Conservation (phyloP, 2,329 filamentous ascomycete genomes). For the Colletotrichum truncatum region DNA sequence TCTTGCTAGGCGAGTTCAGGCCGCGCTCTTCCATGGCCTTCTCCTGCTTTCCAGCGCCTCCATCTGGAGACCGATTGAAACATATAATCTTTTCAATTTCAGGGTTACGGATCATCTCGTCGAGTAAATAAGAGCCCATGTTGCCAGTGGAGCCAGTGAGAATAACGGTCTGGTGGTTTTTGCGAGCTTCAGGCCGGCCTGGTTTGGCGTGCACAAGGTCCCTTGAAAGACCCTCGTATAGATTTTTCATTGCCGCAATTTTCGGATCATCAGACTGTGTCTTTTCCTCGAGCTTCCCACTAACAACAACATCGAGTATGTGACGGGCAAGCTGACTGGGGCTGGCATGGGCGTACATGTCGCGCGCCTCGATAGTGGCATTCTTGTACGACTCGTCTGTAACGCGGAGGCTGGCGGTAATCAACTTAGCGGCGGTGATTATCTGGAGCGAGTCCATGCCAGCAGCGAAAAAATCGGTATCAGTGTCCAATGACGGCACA, state of each 20-base stretch:
- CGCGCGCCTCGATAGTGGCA: slow-evolving; percentile 44
- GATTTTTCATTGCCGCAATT: slow-evolving; percentile 37
- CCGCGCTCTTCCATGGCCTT: slow-evolving; percentile 21
- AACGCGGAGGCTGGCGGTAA: slow-evolving; percentile 43
- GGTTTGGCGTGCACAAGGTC: slow-evolving; percentile 36
- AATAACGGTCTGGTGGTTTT: slow-evolving; percentile 39
- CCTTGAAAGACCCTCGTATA: slow-evolving; percentile 44
- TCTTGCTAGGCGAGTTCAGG: background rate
- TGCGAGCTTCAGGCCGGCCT: slow-evolving; percentile 38
- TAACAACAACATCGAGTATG: slow-evolving; percentile 13
- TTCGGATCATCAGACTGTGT: background rate
- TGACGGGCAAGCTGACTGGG: slow-evolving; percentile 43
- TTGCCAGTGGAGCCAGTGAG: slow-evolving; percentile 23
- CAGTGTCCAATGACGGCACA: slow-evolving; percentile 29
- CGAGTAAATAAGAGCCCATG: slow-evolving; percentile 25
- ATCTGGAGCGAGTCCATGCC: slow-evolving; percentile 52
- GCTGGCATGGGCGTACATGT: slow-evolving; percentile 49
- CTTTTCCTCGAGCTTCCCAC: background rate
- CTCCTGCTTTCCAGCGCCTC: slow-evolving; percentile 19
- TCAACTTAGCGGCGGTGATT: slow-evolving; percentile 42
- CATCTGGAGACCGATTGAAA: slow-evolving; percentile 19
- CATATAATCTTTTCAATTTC: slow-evolving; percentile 11
- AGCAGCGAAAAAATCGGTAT: slow-evolving; percentile 47
- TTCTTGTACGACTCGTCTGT: slow-evolving; percentile 43
- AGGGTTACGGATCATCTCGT: slow-evolving; percentile 31